Conservation (phyloP, 2,329 filamentous ascomycete species). For the Lachnellula willkommii region DNA sequence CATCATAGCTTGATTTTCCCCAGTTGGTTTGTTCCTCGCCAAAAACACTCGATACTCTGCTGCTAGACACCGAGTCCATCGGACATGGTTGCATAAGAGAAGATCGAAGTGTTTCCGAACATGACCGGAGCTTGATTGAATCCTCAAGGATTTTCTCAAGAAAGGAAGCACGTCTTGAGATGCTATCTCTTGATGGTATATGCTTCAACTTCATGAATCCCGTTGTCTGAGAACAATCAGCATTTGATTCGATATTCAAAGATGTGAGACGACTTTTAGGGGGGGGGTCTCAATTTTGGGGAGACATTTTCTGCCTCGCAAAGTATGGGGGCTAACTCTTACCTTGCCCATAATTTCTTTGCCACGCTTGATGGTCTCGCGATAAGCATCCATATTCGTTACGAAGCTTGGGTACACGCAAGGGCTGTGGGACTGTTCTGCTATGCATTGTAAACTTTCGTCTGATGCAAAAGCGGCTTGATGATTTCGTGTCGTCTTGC, state of each 20-base stretch:
- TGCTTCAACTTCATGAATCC: neutral
- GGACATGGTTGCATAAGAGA: neutral
- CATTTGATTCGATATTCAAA: neutral
- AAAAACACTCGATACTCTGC: neutral
- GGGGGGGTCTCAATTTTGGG: no score
- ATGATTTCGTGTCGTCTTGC: slow-evolving; percentile 22
- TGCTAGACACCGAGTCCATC: neutral
- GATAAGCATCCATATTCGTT: neutral
- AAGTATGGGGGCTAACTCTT: neutral
- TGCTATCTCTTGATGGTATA: neutral
- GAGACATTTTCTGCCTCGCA: no score
- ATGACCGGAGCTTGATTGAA: slow-evolving; percentile 6
- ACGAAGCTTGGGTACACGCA: no score
- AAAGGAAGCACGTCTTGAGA: neutral
- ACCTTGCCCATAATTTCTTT: neutral
- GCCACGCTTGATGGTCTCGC: neutral
- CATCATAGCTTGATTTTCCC: neutral
- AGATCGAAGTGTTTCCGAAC: neutral
- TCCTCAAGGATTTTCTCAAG: slow-evolving; percentile 8
- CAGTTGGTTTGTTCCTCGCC: neutral
- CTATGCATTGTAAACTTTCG: no score
- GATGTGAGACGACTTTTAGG: no score
- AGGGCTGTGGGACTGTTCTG: no score
- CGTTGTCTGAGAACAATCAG: neutral
- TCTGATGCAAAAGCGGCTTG: neutral